Conservation (phyloP, 108 stramenopile genomes). For the Aureococcus anophagefferens region DNA sequence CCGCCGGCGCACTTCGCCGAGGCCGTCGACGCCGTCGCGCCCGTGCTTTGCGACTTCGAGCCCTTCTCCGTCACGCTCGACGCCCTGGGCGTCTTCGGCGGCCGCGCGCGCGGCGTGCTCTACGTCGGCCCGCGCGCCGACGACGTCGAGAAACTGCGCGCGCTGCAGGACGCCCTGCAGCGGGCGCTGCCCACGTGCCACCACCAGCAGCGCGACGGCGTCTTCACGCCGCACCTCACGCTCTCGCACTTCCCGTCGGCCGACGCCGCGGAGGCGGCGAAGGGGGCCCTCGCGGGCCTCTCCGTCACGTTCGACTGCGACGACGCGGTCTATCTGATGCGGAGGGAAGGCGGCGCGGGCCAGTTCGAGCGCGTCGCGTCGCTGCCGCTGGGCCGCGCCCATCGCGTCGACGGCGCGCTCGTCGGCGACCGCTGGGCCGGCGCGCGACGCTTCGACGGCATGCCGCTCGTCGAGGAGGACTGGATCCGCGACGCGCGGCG, state of each 20-base stretch:
- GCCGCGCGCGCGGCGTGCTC: not conserved
- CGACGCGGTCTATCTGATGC: not conserved
- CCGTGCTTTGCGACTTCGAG: no score
- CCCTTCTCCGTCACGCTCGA: not conserved
- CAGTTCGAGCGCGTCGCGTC: not conserved
- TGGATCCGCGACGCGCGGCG: not conserved
- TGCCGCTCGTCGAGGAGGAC: not conserved
- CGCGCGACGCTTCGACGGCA: not conserved
- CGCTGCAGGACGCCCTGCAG: not conserved
- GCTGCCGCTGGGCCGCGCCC: not conserved
- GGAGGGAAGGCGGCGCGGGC: not conserved
- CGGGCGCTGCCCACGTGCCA: not conserved
- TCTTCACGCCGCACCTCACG: conserved; percentile 2
- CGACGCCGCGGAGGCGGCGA: not conserved
- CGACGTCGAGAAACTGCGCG: not conserved
- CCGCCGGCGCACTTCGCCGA: not conserved
- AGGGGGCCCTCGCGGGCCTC: not conserved
- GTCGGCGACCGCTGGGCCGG: not conserved
- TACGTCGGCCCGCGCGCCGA: not conserved
- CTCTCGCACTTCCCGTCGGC: not conserved
- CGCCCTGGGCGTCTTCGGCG: not conserved
- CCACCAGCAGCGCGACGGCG: not conserved
- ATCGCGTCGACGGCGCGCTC: not conserved
- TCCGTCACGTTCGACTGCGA: not conserved
- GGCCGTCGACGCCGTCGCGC: not conserved